These are phyloP conservation scores for Triangularia setosa DNA, from an alignment of 2,329 filamentous ascomycete genomes.

Conservation along the genomic window DNA sequence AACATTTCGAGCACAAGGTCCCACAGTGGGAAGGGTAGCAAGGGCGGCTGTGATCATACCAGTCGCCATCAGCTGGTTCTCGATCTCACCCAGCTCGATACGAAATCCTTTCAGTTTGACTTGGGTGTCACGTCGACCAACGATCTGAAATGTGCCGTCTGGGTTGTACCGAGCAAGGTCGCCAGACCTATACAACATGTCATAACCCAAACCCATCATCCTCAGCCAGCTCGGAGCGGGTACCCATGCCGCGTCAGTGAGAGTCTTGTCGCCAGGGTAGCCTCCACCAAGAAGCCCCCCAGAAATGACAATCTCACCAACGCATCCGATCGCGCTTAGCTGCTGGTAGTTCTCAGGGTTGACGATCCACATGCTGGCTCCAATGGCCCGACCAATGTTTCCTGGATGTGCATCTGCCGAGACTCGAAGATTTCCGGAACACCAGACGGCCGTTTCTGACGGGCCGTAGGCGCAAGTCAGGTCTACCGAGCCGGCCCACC, in stretches of 20 bases:
- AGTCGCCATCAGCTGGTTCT: constrained; percentile 31
- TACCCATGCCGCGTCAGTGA: constrained; percentile 31
- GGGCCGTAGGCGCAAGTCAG: constrained; percentile 47
- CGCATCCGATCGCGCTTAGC: constrained; percentile 26
- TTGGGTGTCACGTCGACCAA: constrained; percentile 57
- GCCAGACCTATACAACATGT: constrained; percentile 43
- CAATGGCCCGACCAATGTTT: constrained; percentile 17
- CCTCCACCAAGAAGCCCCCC: constrained; percentile 35
- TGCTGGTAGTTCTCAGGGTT: constrained; percentile 20
- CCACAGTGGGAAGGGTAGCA: background rate
- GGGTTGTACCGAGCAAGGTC: constrained; percentile 42
- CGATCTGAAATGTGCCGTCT: constrained; percentile 39
- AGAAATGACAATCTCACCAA: constrained; percentile 29
- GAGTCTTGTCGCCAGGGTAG: constrained; percentile 39
- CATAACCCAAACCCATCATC: constrained; percentile 29
- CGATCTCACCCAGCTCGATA: constrained; percentile 52
- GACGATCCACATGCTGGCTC: constrained; percentile 23
- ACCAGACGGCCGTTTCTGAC: constrained; percentile 36
- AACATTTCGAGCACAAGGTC: background rate
- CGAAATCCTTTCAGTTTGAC: constrained; percentile 58
- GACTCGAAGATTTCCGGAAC: constrained; percentile 30
- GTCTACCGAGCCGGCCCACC: constrained; percentile 47
- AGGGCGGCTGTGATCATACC: background rate
- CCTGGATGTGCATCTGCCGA: background rate
- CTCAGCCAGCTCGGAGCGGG: constrained; percentile 30